A percentile compares a stretch with the other conserved stretches of the same genome.
phyloP scores from a whole-genome alignment of 2,329 filamentous ascomycete genomes.

The Cryphonectria naterciae region DNA sequence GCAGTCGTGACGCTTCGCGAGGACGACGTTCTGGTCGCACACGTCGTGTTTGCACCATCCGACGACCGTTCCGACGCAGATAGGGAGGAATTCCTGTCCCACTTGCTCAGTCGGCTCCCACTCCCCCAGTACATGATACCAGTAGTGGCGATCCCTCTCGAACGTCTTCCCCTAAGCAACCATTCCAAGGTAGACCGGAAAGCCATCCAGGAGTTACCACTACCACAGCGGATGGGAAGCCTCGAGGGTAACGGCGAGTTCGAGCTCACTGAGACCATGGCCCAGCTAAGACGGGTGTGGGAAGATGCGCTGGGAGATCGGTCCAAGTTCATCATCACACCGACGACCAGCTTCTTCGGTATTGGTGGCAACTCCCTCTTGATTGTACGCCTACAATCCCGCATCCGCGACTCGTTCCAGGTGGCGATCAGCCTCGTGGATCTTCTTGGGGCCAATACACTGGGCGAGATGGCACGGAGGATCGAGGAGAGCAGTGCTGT shows the following conservation, averaged over 20 bases:
- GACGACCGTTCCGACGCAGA: background rate
- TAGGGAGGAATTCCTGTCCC: background rate
- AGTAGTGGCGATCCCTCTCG: background rate
- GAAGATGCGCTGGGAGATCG: background rate
- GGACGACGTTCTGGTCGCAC: background rate
- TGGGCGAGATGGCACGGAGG: slow-evolving; percentile 43
- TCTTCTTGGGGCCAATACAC: slow-evolving; percentile 43
- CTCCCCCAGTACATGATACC: background rate
- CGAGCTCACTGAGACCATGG: background rate
- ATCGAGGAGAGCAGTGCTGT: slow-evolving; percentile 12
- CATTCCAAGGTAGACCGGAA: slow-evolving; percentile 41
- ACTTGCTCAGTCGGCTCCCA: background rate
- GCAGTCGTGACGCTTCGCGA: background rate
- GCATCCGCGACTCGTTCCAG: slow-evolving; percentile 27
- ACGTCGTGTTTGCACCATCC: background rate
- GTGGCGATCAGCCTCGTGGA: slow-evolving; percentile 35
- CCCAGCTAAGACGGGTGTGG: background rate
- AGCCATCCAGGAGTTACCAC: slow-evolving; percentile 33
- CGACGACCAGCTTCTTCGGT: slow-evolving; percentile 44
- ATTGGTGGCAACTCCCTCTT: slow-evolving; percentile 48
- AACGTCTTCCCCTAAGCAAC: slow-evolving; percentile 29
- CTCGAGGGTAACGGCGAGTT: background rate
- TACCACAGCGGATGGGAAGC: slow-evolving; percentile 28
- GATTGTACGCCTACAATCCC: slow-evolving; percentile 42
- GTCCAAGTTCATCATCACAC: background rate